A percentile compares a stretch with the other conserved stretches of the same genome.
phyloP scores from a whole-genome alignment of 2,329 filamentous ascomycete genomes.

The Madurella mycetomatis region DNA sequence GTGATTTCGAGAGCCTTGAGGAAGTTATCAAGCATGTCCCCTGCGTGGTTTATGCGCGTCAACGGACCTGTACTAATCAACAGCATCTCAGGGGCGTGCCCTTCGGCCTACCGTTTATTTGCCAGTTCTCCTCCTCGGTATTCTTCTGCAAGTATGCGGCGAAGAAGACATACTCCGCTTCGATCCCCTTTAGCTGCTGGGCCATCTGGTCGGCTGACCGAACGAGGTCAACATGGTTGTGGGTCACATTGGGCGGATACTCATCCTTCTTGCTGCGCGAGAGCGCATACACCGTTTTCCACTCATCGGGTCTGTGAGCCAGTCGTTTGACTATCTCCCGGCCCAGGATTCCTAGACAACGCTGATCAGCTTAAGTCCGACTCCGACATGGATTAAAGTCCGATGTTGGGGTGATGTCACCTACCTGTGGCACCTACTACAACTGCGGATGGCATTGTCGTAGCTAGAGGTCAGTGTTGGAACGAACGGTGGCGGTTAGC shows the following conservation, averaged over 20 bases:
- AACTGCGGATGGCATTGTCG: conserved; percentile 18
- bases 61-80: background rate
- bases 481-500: background rate
- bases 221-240: conserved; percentile 25
- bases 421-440: conserved; percentile 21
- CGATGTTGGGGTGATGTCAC: background rate
- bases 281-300: conserved; percentile 25
- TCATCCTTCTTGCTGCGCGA: conserved; percentile 26
- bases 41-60: conserved; percentile 13
- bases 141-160: conserved; percentile 25
- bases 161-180: conserved; percentile 28
- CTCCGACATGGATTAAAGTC: background rate
- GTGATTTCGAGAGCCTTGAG: conserved; percentile 41
- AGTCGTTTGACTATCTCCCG: conserved; percentile 27
- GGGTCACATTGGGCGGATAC: conserved; percentile 21
- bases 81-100: background rate
- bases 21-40: conserved; percentile 45
- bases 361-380: background rate
- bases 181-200: conserved; percentile 22
- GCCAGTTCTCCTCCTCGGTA: conserved; percentile 25
- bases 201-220: conserved; percentile 24
- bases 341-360: conserved; percentile 24
- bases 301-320: conserved; percentile 13
- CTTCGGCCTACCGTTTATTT: conserved; percentile 24
- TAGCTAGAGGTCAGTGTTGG: no score